Evolutionary conservation across 345 rosid genomes (phyloP).

Genomic region (Viola odorata): DNA sequence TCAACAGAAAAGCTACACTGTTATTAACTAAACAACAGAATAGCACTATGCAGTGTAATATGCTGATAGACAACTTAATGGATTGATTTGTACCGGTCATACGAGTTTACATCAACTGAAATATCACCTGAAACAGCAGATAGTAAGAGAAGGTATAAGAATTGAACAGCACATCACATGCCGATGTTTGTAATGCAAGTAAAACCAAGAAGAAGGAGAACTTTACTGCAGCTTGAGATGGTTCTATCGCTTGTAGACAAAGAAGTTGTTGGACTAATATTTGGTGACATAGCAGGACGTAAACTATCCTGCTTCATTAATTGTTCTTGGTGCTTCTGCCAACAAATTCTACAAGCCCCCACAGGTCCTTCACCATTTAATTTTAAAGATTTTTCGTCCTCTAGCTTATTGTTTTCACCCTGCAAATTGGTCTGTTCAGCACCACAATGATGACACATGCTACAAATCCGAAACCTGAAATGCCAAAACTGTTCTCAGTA

Average conservation of each 20-base stretch:
- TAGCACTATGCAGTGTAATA: not conserved
- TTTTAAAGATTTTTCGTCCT: conserved; percentile 24
- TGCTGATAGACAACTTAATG: no score
- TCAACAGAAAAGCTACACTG: not conserved
- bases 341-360: conserved; percentile 46
- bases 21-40: conserved; percentile 4
- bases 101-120: conserved; percentile 58
- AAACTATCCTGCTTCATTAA: conserved; percentile 19
- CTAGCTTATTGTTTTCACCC: conserved; percentile 28
- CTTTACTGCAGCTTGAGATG: conserved; percentile 59
- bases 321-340: conserved; percentile 37
- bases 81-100: conserved; percentile 33
- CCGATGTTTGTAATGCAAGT: not conserved
- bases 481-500: not conserved
- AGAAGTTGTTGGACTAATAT: conserved; percentile 56
- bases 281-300: conserved; percentile 29
- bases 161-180: conserved; percentile 5
- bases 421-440: conserved; percentile 18
- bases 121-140: conserved; percentile 50
- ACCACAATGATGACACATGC: conserved; percentile 38
- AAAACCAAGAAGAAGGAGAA: not conserved
- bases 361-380: conserved; percentile 24
- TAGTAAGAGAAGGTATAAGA: conserved; percentile 13
- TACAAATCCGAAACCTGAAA: conserved; percentile 13
- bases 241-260: conserved; percentile 57